Base-by-base conservation (phyloP, 208 protist species). In the Leishmania mexicana region DNA sequence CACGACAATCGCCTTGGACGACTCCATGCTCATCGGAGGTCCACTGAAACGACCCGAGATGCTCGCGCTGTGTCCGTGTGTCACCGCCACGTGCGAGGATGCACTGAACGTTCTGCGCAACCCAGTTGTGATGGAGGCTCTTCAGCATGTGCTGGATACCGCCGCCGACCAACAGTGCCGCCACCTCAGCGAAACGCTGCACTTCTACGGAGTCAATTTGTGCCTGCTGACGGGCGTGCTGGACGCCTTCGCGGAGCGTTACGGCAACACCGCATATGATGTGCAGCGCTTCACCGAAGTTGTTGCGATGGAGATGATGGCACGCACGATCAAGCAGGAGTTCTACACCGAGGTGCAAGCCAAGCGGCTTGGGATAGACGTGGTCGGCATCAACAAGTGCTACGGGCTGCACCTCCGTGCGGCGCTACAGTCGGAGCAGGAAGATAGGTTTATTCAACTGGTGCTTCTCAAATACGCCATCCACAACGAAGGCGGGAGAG, bases 41-140 rank as follows among this genome's bases (percentile, higher is more conserved):
- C 93, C 94, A 75, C 86, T 97, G 87, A 95, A 94, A 78, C 89
- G 92, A n/a, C 88, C 94, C 47, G 92, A 96, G 77, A 94, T 96
- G 90, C 85, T 96, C 73, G 80, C 83, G 68, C 73, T 91, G 45
- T 95, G 86, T 60, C 78, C 83, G 10, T 78, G 73, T 67, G 91
- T 95, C 8, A 91, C 85, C 21, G 87, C 90, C 40, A 91, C 90
- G 21, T 85, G 86, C 42, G 84, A 85, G 57, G 89, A 96, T 84
- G 85, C 89, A 28, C 80, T 96, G 21, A 84, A 79, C 19, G 81
- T 93, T 58, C 83, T 96, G 51, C 84, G 83, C 75, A 77, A 87
- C 45, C 83, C 87, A 0, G 53, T 72, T 17, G 82, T 93, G 58
- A 72, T 89, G 53, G 87, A 91, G 38, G 88, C 85, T 47, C 65